Evolutionary conservation across 176 grass and related monocot genomes (phyloP).

Genomic region (sorghum (Sorghum bicolor)): DNA sequence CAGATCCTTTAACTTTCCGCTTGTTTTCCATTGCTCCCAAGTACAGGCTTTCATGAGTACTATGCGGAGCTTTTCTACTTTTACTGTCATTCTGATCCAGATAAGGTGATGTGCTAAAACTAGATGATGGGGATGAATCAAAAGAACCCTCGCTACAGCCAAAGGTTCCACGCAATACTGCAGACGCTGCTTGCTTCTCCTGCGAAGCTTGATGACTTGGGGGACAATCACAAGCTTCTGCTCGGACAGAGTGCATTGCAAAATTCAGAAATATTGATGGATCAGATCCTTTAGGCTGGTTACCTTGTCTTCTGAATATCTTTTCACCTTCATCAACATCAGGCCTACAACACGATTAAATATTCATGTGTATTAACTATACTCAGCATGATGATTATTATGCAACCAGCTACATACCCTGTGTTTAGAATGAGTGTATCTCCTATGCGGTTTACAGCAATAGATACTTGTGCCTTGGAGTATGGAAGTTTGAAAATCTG

Average conservation of each 20-base stretch:
- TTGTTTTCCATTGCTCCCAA: slow-evolving; percentile 53
- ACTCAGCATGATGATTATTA: neutral
- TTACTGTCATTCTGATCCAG: slow-evolving; percentile 43
- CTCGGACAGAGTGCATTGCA: slow-evolving; percentile 95
- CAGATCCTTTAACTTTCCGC: slow-evolving; percentile 54
- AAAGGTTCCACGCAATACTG: slow-evolving; percentile 66
- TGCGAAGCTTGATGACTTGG: slow-evolving; percentile 78
- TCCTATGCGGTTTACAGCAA: slow-evolving; percentile 91
- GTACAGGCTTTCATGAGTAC: slow-evolving; percentile 50
- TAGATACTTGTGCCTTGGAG: slow-evolving; percentile 90
- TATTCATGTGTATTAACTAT: slow-evolving; percentile 6
- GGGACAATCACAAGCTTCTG: slow-evolving; percentile 97
- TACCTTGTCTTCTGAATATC: slow-evolving; percentile 84
- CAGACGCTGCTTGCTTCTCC: slow-evolving; percentile 47
- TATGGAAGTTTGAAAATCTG: slow-evolving; percentile 99
- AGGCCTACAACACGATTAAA: slow-evolving; percentile 50
- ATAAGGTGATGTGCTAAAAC: slow-evolving; percentile 46
- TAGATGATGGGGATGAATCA: slow-evolving; percentile 46
- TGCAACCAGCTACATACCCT: slow-evolving; percentile 50
- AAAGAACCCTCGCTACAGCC: slow-evolving; percentile 51
- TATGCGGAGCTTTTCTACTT: slow-evolving; percentile 51
- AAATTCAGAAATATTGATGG: slow-evolving; percentile 97
- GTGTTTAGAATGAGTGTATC: slow-evolving; percentile 92
- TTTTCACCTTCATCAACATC: slow-evolving; percentile 99
- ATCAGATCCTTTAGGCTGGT: slow-evolving; percentile 74